Evolutionary conservation across 2,329 filamentous ascomycete genomes (phyloP).

Genomic region (Alternaria alternata): DNA sequence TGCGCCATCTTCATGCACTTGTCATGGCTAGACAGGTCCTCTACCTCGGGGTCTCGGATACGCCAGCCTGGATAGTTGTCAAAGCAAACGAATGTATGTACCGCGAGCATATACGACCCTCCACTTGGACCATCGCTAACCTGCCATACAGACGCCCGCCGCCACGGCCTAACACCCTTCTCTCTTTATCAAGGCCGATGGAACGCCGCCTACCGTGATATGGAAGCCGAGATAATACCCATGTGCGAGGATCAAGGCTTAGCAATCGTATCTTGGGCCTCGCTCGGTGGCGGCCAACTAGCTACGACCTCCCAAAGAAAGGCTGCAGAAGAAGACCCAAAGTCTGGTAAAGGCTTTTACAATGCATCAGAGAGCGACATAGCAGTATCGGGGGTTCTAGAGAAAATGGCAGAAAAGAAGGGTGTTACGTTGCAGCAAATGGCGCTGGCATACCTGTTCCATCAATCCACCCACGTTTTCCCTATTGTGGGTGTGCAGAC

Average conservation of each 20-base stretch:
- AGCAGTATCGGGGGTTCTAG: constrained; percentile 18
- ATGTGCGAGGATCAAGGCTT: not conserved
- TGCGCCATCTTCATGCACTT: not conserved
- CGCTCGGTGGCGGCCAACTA: not conserved
- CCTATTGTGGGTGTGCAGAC: constrained; percentile 75
- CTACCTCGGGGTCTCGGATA: not conserved
- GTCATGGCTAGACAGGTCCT: not conserved
- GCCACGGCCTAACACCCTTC: not conserved
- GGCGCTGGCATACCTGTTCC: constrained; percentile 23
- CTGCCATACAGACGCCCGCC: not conserved
- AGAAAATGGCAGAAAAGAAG: not conserved
- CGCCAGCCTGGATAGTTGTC: not conserved
- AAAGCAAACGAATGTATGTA: not conserved
- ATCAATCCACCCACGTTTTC: constrained; percentile 68
- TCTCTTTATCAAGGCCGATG: not conserved
- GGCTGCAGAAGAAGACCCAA: not conserved
- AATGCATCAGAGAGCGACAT: not conserved
- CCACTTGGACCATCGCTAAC: not conserved
- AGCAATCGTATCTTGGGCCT: not conserved
- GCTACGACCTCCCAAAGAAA: not conserved
- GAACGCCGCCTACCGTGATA: not conserved
- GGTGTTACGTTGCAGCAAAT: not conserved
- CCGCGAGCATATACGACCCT: too few species aligned
- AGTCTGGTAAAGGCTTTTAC: not conserved
- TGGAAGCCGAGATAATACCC: not conserved